These are phyloP conservation scores for Thalassiosira ordinaria DNA, from an alignment of 352 stramenopile genomes.

Conservation along the genomic window DNA sequence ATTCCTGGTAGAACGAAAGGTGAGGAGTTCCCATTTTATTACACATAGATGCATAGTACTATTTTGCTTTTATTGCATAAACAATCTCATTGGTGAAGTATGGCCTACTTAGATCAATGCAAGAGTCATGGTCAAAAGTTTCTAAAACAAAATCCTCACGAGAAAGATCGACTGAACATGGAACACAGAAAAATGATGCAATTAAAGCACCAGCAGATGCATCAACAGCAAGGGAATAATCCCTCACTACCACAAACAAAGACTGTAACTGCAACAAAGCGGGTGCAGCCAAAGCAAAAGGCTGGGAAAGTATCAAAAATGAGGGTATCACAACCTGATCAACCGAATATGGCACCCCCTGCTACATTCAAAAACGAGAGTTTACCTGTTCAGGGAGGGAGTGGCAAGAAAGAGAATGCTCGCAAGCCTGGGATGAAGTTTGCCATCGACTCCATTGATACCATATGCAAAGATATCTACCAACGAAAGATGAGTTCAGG, in stretches of 20 bases:
- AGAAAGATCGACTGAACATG: not conserved
- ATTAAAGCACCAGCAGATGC: not conserved
- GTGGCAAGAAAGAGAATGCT: not conserved
- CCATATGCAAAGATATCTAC: not conserved
- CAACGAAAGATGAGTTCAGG: not conserved
- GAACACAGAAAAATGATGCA: not conserved
- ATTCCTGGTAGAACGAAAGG: constrained; percentile 16
- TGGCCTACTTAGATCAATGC: constrained; percentile 5
- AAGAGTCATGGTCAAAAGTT: not conserved
- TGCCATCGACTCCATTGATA: not conserved
- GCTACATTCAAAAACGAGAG: not conserved
- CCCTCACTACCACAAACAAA: not conserved
- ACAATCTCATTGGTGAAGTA: too few species aligned
- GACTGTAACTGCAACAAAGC: not conserved
- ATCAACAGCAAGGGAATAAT: not conserved
- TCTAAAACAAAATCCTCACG: not conserved
- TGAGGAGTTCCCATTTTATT: too few species aligned
- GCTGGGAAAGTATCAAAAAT: not conserved
- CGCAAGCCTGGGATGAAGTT: not conserved
- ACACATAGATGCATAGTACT: too few species aligned
- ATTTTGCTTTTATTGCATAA: too few species aligned
- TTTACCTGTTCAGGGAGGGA: not conserved
- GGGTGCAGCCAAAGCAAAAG: not conserved
- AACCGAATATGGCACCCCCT: not conserved
- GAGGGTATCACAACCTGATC: not conserved